A percentile compares a stretch with the other conserved stretches of the same genome.
phyloP scores from a whole-genome alignment of 192 early-diverging fungal genomes.

The Linnemannia schmuckeri region DNA sequence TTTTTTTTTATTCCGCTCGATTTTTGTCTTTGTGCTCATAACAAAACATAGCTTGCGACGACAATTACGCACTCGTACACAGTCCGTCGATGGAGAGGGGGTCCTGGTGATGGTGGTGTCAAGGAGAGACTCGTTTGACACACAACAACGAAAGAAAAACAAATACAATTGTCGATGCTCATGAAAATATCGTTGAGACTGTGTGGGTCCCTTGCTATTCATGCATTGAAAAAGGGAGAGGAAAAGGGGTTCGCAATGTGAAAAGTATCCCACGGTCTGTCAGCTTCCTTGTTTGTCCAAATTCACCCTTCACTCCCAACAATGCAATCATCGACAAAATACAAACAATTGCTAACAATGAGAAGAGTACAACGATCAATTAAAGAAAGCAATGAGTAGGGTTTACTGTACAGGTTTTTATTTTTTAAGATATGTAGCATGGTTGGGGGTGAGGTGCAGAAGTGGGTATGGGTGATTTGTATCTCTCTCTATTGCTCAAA shows the following conservation, averaged over 20 bases:
- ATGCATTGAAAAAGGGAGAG: background rate
- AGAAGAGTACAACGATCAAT: background rate
- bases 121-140: background rate
- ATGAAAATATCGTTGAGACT: background rate
- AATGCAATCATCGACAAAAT: background rate
- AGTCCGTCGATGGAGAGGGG: background rate
- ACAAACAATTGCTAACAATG: background rate
- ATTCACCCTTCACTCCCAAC: background rate
- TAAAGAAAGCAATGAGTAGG: background rate
- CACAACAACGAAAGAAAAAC: background rate
- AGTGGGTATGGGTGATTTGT: background rate
- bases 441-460: background rate
- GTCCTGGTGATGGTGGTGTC: background rate
- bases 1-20: background rate
- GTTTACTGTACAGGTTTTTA: slow-evolving; percentile 32
- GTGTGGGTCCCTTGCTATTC: background rate
- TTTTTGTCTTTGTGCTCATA: background rate
- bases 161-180: background rate
- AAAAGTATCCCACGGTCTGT: background rate
- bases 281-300: background rate
- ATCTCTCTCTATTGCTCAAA: background rate
- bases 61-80: too few species aligned
- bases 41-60: background rate
- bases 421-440: slow-evolving; percentile 8
- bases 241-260: background rate